Conservation (phyloP, 2,329 filamentous ascomycete species). For the Claviceps pazoutovae region DNA sequence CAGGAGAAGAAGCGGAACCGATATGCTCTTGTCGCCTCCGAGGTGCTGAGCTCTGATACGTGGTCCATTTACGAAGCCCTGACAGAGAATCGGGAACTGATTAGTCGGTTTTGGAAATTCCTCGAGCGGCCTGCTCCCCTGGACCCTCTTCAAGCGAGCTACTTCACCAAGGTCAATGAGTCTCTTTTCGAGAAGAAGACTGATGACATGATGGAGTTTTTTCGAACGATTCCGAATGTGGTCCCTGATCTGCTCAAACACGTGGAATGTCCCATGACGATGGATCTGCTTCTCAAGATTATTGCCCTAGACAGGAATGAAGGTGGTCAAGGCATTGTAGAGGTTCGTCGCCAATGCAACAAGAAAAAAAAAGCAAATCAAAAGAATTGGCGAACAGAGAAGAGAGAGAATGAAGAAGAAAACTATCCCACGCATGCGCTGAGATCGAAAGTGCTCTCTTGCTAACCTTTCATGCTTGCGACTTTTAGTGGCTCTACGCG, state of each 20-base stretch:
- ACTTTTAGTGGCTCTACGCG: slow-evolving; percentile 68
- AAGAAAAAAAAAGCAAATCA: neutral
- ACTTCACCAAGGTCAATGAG: slow-evolving; percentile 98
- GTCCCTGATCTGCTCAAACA: slow-evolving; percentile 79
- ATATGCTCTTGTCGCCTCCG: slow-evolving; percentile 85
- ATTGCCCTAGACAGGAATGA: slow-evolving; percentile 91
- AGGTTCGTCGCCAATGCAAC: slow-evolving; percentile 41
- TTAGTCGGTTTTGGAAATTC: slow-evolving; percentile 85
- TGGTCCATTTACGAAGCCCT: slow-evolving; percentile 94
- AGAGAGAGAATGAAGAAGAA: neutral
- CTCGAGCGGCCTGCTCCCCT: slow-evolving; percentile 71
- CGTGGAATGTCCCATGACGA: slow-evolving; percentile 94
- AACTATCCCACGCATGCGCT: neutral
- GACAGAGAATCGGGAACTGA: slow-evolving; percentile 65
- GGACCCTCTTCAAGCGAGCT: slow-evolving; percentile 86
- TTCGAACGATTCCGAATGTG: slow-evolving; percentile 71
- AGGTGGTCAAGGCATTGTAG: slow-evolving; percentile 81
- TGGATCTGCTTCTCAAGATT: slow-evolving; percentile 93
- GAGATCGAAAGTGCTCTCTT: neutral
- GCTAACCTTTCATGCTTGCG: slow-evolving; percentile 1
- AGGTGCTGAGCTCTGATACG: slow-evolving; percentile 87
- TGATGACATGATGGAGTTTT: slow-evolving; percentile 84
- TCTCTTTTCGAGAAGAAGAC: slow-evolving; percentile 96
- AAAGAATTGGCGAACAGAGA: neutral
- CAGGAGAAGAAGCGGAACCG: slow-evolving; percentile 82